Evolutionary conservation across 495 filamentous ascomycete genomes (phyloP).

Genomic region (Neurospora terricola): DNA sequence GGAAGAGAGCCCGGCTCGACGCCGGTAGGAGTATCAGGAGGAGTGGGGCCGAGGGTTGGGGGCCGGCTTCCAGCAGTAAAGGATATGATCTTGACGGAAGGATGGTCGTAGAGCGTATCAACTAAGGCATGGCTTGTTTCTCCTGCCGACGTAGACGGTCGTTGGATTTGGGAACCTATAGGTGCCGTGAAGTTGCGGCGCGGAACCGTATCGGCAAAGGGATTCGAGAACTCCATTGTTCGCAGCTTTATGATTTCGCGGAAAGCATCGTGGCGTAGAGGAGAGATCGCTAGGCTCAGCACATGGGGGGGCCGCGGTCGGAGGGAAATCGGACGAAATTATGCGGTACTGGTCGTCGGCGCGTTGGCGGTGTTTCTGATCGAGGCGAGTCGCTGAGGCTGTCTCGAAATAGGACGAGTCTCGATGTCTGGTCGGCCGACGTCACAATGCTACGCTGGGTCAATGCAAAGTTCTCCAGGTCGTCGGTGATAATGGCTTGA

Average conservation of each 20-base stretch:
- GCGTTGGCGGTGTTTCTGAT: neutral
- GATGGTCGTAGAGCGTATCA: slow-evolving; percentile 62
- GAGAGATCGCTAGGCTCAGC: neutral
- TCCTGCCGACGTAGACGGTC: neutral
- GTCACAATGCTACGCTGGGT: neutral
- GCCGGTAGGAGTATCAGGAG: slow-evolving; percentile 22
- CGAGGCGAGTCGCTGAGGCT: neutral
- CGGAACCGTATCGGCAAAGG: slow-evolving; percentile 20
- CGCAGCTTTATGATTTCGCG: slow-evolving; percentile 2
- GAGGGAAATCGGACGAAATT: neutral
- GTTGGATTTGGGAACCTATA: neutral
- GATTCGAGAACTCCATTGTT: slow-evolving; percentile 21
- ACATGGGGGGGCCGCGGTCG: neutral
- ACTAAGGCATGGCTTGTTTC: slow-evolving; percentile 27
- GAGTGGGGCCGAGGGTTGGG: slow-evolving; percentile 21
- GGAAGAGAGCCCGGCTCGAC: slow-evolving; percentile 50
- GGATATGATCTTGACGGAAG: slow-evolving; percentile 54
- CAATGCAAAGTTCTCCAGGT: neutral
- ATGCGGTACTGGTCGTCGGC: neutral
- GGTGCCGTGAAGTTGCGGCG: slow-evolving; percentile 35
- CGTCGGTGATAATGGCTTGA: neutral
- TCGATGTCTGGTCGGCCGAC: neutral
- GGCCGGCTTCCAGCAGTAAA: slow-evolving; percentile 46
- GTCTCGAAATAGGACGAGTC: neutral
- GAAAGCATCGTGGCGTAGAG: slow-evolving; percentile 9